Percentiles rank a stretch among this genome's conserved stretches.
Conservation (phyloP, 2,329 filamentous ascomycete genomes). For the Penicillium decumbens region DNA sequence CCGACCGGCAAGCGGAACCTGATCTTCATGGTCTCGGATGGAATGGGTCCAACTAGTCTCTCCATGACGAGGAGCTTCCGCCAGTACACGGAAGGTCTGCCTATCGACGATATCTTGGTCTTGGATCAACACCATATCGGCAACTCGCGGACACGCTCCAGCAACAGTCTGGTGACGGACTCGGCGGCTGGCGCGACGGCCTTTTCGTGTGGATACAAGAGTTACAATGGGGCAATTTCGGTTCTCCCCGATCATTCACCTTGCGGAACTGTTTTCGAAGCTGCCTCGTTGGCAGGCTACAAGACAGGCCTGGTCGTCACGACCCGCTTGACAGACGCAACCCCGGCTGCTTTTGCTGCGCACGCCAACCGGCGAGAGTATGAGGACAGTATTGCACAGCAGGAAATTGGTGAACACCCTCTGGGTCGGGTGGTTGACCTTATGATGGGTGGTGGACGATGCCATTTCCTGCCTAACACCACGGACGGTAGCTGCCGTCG, state of each 20-base stretch:
- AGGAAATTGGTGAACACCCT: slow-evolving; percentile 83
- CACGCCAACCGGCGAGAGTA: slow-evolving; percentile 76
- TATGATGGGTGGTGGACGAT: slow-evolving; percentile 87
- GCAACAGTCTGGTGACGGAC: slow-evolving; percentile 82
- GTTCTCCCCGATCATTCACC: slow-evolving; percentile 78
- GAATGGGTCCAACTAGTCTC: slow-evolving; percentile 92
- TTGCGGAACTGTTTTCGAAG: slow-evolving; percentile 89
- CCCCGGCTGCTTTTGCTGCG: slow-evolving; percentile 87
- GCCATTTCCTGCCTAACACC: slow-evolving; percentile 83
- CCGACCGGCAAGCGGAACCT: slow-evolving; percentile 75
- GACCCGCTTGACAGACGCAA: slow-evolving; percentile 91
- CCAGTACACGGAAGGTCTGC: slow-evolving; percentile 70
- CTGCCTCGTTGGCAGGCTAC: slow-evolving; percentile 86
- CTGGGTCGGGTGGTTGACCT: slow-evolving; percentile 84
- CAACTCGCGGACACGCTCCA: slow-evolving; percentile 78
- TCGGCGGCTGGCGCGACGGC: slow-evolving; percentile 96
- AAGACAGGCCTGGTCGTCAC: slow-evolving; percentile 92
- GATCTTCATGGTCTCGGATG: slow-evolving; percentile 98
- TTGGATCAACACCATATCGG: slow-evolving; percentile 90
- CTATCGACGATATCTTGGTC: slow-evolving; percentile 67
- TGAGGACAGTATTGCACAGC: slow-evolving; percentile 85
- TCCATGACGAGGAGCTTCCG: slow-evolving; percentile 81
- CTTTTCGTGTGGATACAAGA: slow-evolving; percentile 88
- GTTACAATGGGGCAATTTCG: slow-evolving; percentile 94
- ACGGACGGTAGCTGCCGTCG: slow-evolving; percentile 74